Conservation (phyloP, 148 eudicot species). For the Persicaria tinctoria region DNA sequence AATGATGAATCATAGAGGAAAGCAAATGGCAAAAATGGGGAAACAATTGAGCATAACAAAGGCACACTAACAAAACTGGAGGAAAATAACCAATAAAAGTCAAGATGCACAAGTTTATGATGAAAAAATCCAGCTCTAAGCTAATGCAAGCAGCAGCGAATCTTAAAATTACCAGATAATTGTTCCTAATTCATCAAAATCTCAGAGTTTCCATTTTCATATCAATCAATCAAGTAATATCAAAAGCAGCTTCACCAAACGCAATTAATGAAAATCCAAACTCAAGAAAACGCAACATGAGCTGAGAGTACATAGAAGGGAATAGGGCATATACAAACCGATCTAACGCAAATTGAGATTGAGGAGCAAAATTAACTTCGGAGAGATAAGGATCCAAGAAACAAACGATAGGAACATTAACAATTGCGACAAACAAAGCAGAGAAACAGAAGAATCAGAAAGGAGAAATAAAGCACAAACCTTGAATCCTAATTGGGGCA, state of each 20-base stretch:
- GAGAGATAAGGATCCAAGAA: conserved; percentile 5
- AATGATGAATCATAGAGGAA: background rate
- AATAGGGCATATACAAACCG: background rate
- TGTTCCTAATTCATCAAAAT: background rate
- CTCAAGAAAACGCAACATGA: background rate
- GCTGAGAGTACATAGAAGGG: background rate
- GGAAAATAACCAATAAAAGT: background rate
- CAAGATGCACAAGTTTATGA: background rate
- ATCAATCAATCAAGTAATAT: background rate
- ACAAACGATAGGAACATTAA: conserved; percentile 12
- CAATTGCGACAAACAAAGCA: background rate
- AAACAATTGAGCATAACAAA: background rate
- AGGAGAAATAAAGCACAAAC: conserved; percentile 15
- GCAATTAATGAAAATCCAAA: background rate
- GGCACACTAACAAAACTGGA: background rate
- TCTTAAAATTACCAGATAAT: background rate
- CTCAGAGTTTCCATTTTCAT: background rate
- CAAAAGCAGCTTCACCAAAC: conserved; percentile 3
- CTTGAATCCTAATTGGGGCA: conserved; percentile 11
- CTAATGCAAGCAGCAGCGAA: conserved; percentile 3
- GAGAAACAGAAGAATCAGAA: background rate
- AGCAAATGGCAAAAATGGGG: background rate
- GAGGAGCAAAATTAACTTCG: background rate
- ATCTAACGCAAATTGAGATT: conserved; percentile 6
- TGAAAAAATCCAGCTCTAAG: background rate